Conservation (phyloP, 176 grass and related monocot genomes). For the Calamus simplicifolius region DNA sequence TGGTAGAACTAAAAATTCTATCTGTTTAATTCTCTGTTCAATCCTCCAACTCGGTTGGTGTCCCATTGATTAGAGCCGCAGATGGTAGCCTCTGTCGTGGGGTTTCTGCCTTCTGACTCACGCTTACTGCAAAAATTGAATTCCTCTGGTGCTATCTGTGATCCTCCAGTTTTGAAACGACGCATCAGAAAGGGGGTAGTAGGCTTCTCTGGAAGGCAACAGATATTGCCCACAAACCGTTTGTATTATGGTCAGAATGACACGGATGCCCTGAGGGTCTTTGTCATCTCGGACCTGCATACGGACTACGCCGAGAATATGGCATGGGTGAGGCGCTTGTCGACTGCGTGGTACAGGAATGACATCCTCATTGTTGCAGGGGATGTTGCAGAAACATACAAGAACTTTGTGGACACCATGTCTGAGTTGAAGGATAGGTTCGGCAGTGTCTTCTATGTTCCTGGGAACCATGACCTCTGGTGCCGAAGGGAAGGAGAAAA, state of each 20-base stretch:
- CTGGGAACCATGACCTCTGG: conserved; percentile 94
- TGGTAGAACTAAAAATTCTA: no score
- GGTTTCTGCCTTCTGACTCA: background rate
- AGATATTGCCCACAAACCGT: conserved; percentile 20
- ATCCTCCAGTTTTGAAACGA: background rate
- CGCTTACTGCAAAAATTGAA: background rate
- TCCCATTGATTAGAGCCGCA: no score
- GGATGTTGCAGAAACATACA: conserved; percentile 72
- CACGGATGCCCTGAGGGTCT: conserved; percentile 38
- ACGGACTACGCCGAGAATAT: conserved; percentile 92
- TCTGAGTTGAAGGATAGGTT: conserved; percentile 51
- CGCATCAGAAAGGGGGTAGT: background rate
- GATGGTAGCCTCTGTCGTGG: background rate
- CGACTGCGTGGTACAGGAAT: conserved; percentile 26
- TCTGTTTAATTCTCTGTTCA: no score
- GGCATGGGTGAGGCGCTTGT: conserved; percentile 78
- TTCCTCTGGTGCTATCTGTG: background rate
- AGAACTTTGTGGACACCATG: conserved; percentile 69
- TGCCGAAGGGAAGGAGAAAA: conserved; percentile 58
- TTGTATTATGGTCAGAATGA: conserved; percentile 23
- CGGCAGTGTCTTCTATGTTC: conserved; percentile 69
- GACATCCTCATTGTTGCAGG: conserved; percentile 85
- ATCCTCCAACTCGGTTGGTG: no score
- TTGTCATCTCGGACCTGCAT: conserved; percentile 88
- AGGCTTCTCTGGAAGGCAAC: conserved; percentile 2